These are phyloP conservation scores for Colletotrichum salicis DNA, from an alignment of 2,329 filamentous ascomycete species.

Conservation along the genomic window DNA sequence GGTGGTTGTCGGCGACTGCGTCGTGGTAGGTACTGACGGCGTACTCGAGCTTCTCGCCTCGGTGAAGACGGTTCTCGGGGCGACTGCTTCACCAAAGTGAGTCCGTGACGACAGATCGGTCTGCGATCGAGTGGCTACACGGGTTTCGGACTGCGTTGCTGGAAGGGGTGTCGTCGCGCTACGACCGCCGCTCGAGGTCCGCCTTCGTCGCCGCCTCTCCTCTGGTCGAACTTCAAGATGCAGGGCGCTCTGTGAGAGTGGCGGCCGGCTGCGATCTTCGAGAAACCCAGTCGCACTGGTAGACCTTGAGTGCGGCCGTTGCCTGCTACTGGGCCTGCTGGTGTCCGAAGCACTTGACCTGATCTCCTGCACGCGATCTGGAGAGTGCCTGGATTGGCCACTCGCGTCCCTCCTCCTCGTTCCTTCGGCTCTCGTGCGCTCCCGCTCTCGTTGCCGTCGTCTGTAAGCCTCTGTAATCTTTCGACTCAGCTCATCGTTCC, in stretches of 20 bases:
- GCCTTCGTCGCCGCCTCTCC: constrained; percentile 55
- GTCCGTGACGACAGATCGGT: constrained; percentile 68
- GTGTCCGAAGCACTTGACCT: constrained; percentile 38
- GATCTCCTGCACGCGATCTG: constrained; percentile 32
- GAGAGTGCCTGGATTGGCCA: constrained; percentile 50
- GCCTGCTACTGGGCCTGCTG: constrained; percentile 38
- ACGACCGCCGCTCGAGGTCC: constrained; percentile 65
- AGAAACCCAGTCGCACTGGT: constrained; percentile 53
- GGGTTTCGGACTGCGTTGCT: constrained; percentile 53
- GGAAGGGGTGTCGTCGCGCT: constrained; percentile 62
- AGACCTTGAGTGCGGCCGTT: constrained; percentile 58
- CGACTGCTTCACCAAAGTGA: constrained; percentile 49
- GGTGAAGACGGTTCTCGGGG: constrained; percentile 51
- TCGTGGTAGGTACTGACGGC: constrained; percentile 43
- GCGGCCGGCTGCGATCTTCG: constrained; percentile 64
- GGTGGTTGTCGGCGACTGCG: constrained; percentile 35
- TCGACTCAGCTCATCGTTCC: constrained; percentile 90
- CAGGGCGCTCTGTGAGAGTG: constrained; percentile 55
- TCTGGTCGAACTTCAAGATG: constrained; percentile 63
- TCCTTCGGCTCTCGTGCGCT: constrained; percentile 43
- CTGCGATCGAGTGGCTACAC: constrained; percentile 69
- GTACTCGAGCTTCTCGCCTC: constrained; percentile 56
- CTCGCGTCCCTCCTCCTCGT: constrained; percentile 54
- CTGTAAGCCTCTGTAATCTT: constrained; percentile 90
- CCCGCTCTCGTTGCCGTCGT: constrained; percentile 75